Percentiles rank a stretch among this genome's conserved stretches.
Evolutionary conservation across 768 basidiomycete genomes (phyloP).

Genomic region (Coprinopsis strossmayeri): DNA sequence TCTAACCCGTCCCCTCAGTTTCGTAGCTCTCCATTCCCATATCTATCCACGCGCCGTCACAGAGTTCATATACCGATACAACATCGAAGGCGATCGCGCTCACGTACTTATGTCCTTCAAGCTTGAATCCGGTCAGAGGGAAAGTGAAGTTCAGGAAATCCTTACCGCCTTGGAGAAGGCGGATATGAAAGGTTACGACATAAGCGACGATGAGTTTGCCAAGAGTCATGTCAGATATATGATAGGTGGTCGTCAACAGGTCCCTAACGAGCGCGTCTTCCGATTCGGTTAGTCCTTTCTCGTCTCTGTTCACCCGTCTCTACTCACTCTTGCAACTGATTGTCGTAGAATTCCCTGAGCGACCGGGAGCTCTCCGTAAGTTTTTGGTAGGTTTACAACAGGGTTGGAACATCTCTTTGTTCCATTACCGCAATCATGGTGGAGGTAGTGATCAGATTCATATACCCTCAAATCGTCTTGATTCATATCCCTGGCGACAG

Average conservation of each 20-base stretch:
- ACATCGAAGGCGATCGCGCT: slow-evolving; percentile 58
- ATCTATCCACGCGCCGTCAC: slow-evolving; percentile 92
- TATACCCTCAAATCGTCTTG: background rate
- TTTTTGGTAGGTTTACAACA: slow-evolving; percentile 79
- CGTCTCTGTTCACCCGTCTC: background rate
- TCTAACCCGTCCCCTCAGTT: slow-evolving; percentile 40
- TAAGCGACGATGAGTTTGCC: slow-evolving; percentile 92
- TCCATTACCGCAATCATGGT: slow-evolving; percentile 98
- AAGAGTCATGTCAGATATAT: slow-evolving; percentile 94
- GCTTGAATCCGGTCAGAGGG: slow-evolving; percentile 53
- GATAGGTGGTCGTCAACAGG: slow-evolving; percentile 78
- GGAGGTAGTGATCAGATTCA: slow-evolving; percentile 54
- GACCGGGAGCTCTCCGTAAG: slow-evolving; percentile 84
- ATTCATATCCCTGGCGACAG: slow-evolving; percentile 29
- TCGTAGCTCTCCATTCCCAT: slow-evolving; percentile 76
- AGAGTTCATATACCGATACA: slow-evolving; percentile 93
- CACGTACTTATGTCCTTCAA: slow-evolving; percentile 91
- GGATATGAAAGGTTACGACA: slow-evolving; percentile 82
- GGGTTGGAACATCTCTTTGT: slow-evolving; percentile 93
- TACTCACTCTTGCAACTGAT: background rate
- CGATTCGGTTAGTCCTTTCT: slow-evolving; percentile 70
- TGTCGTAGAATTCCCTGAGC: slow-evolving; percentile 84
- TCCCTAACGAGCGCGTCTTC: slow-evolving; percentile 83
- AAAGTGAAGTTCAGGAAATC: slow-evolving; percentile 58
- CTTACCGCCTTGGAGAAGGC: slow-evolving; percentile 52